Base-by-base conservation (phyloP, 441 rosid species). In the Manihot esculenta region DNA sequence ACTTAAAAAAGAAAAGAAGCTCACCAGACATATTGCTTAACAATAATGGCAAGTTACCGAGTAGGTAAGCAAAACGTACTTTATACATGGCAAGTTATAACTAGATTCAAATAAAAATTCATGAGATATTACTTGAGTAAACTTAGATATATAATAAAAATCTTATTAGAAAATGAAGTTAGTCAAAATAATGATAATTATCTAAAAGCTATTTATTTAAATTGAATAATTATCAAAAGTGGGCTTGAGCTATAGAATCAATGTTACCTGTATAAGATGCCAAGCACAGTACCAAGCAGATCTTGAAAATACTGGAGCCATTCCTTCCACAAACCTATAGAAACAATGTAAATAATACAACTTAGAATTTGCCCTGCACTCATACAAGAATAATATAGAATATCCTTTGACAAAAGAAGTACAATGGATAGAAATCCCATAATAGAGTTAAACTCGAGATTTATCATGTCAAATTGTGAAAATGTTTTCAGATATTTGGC, bases 281-380 rank as follows among this genome's bases (percentile, higher is more conserved):
- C 99, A 93, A 70, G 98, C 84, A 79, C 99, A 95, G 69, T 84
- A 84, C 99, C 99, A 95, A 77, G 99, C 97, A 81, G 93, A 81
- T 84, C 93, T 91, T 23, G 98, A 93, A 74, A 93, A 88, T 45
- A 95, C 99, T 0, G 99, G 99, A 77, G 99, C 99, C 99, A 95
- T 95, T 24, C 96, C 97, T 80, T 95, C 99, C 68, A 95, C 98
- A 83, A 95, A 95, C 73, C 98, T 93, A 72, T 48, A 80, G 54
- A 71, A 10, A 53, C 10, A 50, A 72, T 5, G 45, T 17, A 68
- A 60, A 72, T 24, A 38, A 72, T 61, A 20, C 23, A 61, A 75
- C 57, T 68, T 58, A 74, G 65, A 27, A 27, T 35, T 33, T 24
- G 45, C 48, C 50, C 20, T 9, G 3, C 24, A 57, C 24, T 24